Percentiles rank a stretch among this genome's conserved stretches.
phyloP scores from a whole-genome alignment of 176 grass and related monocot genomes.

The Tillandsia leiboldiana region DNA sequence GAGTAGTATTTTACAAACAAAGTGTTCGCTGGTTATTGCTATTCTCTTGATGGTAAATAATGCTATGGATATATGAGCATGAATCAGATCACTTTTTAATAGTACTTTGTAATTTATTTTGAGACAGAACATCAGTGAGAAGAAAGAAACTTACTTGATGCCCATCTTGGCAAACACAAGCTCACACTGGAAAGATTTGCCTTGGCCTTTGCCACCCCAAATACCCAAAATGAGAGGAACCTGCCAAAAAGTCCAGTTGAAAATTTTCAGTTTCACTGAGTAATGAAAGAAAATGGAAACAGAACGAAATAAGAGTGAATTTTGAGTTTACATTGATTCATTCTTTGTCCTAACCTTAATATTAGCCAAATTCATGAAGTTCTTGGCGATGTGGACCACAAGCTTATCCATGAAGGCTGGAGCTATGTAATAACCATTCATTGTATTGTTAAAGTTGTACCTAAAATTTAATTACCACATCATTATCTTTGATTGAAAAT shows the following conservation, averaged over 20 bases:
- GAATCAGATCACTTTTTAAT: neutral
- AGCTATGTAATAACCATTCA: conserved; percentile 70
- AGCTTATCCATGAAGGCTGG: conserved; percentile 94
- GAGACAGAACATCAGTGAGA: neutral
- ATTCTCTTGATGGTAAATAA: too few species aligned
- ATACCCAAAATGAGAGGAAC: conserved; percentile 91
- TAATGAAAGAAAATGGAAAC: too few species aligned
- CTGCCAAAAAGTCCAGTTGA: conserved; percentile 9
- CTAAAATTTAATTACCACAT: conserved; percentile 9
- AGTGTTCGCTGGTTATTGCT: too few species aligned
- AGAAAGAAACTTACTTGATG: conserved; percentile 48
- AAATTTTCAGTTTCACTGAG: too few species aligned
- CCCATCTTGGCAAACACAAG: conserved; percentile 95
- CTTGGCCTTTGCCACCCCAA: conserved; percentile 98
- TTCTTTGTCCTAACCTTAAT: conserved; percentile 42
- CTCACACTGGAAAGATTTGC: conserved; percentile 94
- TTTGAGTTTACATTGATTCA: too few species aligned
- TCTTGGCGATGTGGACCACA: conserved; percentile 86
- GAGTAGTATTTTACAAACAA: too few species aligned
- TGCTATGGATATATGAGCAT: too few species aligned
- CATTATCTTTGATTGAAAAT: neutral
- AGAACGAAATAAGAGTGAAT: too few species aligned
- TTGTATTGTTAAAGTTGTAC: conserved; percentile 49
- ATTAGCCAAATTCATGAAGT: conserved; percentile 94
- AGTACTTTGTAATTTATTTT: neutral